Evolutionary conservation across 805 yeast genomes (phyloP).

Genomic region (Kluyveromyces siamensis): DNA sequence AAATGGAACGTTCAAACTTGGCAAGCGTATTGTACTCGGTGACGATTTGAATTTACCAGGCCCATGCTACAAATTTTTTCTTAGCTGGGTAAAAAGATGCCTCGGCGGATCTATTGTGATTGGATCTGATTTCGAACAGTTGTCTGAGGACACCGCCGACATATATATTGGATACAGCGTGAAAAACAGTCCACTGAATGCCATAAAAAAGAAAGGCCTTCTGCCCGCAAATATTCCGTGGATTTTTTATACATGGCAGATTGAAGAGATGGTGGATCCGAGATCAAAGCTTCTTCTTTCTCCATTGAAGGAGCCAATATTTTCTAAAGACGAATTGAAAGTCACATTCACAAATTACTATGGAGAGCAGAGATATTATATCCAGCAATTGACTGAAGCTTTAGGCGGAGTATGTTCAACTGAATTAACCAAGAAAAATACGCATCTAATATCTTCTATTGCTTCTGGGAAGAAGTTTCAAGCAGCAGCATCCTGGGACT

Average conservation of each 20-base stretch:
- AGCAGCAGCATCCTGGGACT: conserved; percentile 62
- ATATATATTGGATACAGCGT: conserved; percentile 58
- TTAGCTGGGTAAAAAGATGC: conserved; percentile 9
- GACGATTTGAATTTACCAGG: conserved; percentile 1
- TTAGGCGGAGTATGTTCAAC: conserved; percentile 76
- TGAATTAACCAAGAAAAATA: conserved; percentile 50
- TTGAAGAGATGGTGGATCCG: conserved; percentile 49
- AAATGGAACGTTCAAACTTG: neutral
- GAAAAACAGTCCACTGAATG: conserved; percentile 33
- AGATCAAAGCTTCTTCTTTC: conserved; percentile 49
- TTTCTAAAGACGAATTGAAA: conserved; percentile 43
- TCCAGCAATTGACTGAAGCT: conserved; percentile 51
- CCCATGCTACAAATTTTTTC: conserved; percentile 4
- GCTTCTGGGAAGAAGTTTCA: conserved; percentile 65
- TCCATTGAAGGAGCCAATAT: conserved; percentile 46
- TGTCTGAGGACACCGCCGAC: conserved; percentile 25
- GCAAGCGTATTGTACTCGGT: neutral
- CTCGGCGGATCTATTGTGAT: conserved; percentile 1
- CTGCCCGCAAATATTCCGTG: conserved; percentile 63
- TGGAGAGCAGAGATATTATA: conserved; percentile 74
- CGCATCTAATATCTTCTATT: conserved; percentile 62
- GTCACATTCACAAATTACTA: conserved; percentile 72
- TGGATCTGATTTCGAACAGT: conserved; percentile 6
- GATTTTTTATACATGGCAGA: conserved; percentile 60
- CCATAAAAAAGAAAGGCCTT: conserved; percentile 34